phyloP scores from a whole-genome alignment of 495 filamentous ascomycete species.

The Penicillium cosmopolitanum region DNA sequence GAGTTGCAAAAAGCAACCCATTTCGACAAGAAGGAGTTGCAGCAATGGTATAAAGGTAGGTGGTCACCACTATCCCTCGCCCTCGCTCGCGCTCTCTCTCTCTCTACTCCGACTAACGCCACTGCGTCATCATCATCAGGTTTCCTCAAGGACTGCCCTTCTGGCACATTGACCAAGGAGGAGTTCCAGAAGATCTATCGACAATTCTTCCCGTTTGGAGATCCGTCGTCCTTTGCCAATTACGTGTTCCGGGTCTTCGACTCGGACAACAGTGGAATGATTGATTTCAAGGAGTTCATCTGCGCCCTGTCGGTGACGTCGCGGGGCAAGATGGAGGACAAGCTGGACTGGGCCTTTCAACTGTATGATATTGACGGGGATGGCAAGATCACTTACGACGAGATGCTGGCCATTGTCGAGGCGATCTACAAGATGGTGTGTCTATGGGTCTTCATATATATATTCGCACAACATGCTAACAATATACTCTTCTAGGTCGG shows the following conservation, averaged over 20 bases:
- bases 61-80: neutral
- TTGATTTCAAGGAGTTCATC: slow-evolving; percentile 99
- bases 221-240: slow-evolving; percentile 94
- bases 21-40: slow-evolving; percentile 99
- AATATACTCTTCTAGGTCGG: slow-evolving; percentile 66
- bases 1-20: slow-evolving; percentile 96
- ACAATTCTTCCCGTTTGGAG: slow-evolving; percentile 98
- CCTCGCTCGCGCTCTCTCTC: neutral
- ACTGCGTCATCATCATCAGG: slow-evolving; percentile 52
- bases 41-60: slow-evolving; percentile 99
- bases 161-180: slow-evolving; percentile 92
- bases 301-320: slow-evolving; percentile 97
- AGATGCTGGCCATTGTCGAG: slow-evolving; percentile 98
- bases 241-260: slow-evolving; percentile 99
- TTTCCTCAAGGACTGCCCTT: slow-evolving; percentile 97
- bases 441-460: neutral
- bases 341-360: slow-evolving; percentile 99
- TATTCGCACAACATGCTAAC: slow-evolving; percentile 9
- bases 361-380: slow-evolving; percentile 99
- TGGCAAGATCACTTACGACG: slow-evolving; percentile 97
- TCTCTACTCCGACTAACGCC: neutral
- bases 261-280: slow-evolving; percentile 92
- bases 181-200: slow-evolving; percentile 99
- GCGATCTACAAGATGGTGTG: slow-evolving; percentile 99
- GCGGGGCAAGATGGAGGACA: slow-evolving; percentile 98